A percentile compares a stretch with the other conserved stretches of the same genome.
Evolutionary conservation across 306 rosid genomes (phyloP).

Genomic region (Prosopis cineraria): DNA sequence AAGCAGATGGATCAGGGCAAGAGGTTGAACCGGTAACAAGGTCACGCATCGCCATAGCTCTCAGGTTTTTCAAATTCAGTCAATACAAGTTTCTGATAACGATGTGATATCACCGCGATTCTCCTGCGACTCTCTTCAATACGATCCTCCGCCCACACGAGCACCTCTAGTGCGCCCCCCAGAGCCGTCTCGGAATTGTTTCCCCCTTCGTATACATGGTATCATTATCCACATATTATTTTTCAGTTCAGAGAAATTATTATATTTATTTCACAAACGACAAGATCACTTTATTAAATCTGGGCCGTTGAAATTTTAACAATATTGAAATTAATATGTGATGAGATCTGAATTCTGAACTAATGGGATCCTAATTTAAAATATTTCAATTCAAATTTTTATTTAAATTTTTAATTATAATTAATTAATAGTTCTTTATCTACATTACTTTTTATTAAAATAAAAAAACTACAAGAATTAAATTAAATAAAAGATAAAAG

Average conservation of each 20-base stretch:
- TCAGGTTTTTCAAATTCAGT: background rate
- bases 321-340: too few species aligned
- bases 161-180: background rate
- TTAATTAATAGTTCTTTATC: too few species aligned
- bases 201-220: background rate
- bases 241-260: background rate
- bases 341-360: too few species aligned
- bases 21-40: constrained; percentile 79
- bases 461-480: too few species aligned
- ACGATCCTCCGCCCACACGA: background rate
- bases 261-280: background rate
- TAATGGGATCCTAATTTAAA: too few species aligned
- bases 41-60: constrained; percentile 90
- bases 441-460: too few species aligned
- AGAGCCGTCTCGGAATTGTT: background rate
- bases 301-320: too few species aligned
- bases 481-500: too few species aligned
- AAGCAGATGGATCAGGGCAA: constrained; percentile 73
- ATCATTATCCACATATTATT: background rate
- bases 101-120: background rate
- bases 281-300: too few species aligned
- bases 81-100: background rate
- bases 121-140: background rate
- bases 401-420: too few species aligned
- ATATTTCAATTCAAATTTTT: too few species aligned